Conservation (phyloP, 768 basidiomycete species). For the Xerocomellus chrysenteron region DNA sequence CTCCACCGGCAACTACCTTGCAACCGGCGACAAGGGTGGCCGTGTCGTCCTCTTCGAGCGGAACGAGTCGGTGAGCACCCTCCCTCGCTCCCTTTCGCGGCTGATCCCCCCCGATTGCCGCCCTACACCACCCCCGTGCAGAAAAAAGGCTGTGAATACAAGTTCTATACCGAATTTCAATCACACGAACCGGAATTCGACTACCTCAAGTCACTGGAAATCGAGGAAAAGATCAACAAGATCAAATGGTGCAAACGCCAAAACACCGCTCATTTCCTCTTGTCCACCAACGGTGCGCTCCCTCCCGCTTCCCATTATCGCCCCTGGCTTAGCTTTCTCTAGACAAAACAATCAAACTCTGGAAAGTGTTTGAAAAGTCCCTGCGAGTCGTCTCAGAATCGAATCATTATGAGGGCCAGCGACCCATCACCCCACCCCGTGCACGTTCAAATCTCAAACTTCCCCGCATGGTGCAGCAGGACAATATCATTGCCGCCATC, state of each 20-base stretch:
- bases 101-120: conserved; percentile 37
- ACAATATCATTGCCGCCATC: conserved; percentile 97
- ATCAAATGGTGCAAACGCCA: conserved; percentile 99
- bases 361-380: conserved; percentile 99
- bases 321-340: conserved; percentile 5
- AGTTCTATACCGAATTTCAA: conserved; percentile 99
- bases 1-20: conserved; percentile 98
- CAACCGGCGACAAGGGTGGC: conserved; percentile 99
- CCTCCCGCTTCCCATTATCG: not conserved
- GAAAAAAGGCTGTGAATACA: conserved; percentile 99
- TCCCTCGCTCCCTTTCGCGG: conserved; percentile 7
- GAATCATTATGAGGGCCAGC: conserved; percentile 84
- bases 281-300: conserved; percentile 89
- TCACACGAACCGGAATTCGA: conserved; percentile 99
- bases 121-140: conserved; percentile 32
- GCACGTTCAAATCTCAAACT: conserved; percentile 66
- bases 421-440: conserved; percentile 62
- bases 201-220: conserved; percentile 99
- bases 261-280: conserved; percentile 93
- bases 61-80: conserved; percentile 81
- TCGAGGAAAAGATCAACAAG: conserved; percentile 99
- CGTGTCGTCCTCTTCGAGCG: conserved; percentile 98
- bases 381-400: conserved; percentile 95
- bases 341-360: conserved; percentile 99
- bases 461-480: conserved; percentile 90